phyloP scores from a whole-genome alignment of 2,329 filamentous ascomycete species.

The Talaromyces pinophilus region DNA sequence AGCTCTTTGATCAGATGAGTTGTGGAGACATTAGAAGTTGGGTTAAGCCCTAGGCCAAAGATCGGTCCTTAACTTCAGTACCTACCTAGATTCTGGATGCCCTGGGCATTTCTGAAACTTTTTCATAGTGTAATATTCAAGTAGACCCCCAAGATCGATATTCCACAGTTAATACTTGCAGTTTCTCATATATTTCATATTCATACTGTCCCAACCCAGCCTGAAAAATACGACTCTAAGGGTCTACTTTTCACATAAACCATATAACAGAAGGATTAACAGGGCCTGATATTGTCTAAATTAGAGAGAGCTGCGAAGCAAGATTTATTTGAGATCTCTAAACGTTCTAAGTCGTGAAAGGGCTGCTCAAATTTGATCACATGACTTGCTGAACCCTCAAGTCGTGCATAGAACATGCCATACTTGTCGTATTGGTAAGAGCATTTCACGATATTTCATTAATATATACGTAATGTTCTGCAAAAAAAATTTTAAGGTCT shows the following conservation, averaged over 20 bases:
- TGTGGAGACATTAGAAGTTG: not conserved
- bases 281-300: not conserved
- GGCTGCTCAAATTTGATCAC: not conserved
- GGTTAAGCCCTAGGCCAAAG: not conserved
- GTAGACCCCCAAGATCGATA: not conserved
- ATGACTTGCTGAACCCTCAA: not conserved
- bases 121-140: not conserved
- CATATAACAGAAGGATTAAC: not conserved
- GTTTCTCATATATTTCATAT: not conserved
- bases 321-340: not conserved
- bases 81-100: not conserved
- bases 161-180: not conserved
- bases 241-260: not conserved
- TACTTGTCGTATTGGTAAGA: not conserved
- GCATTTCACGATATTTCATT: not conserved
- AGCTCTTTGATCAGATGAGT: not conserved
- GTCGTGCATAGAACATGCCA: not conserved
- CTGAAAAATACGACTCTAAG: not conserved
- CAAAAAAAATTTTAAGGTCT: not conserved
- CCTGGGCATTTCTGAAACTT: not conserved
- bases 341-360: not conserved
- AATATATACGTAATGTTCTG: not conserved
- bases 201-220: not conserved
- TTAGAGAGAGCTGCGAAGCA: not conserved
- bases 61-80: too few relatives aligned